Percentiles rank a stretch among this genome's conserved stretches.
Conservation (phyloP, 495 filamentous ascomycete genomes). For the Opeltia flavorubescens region DNA sequence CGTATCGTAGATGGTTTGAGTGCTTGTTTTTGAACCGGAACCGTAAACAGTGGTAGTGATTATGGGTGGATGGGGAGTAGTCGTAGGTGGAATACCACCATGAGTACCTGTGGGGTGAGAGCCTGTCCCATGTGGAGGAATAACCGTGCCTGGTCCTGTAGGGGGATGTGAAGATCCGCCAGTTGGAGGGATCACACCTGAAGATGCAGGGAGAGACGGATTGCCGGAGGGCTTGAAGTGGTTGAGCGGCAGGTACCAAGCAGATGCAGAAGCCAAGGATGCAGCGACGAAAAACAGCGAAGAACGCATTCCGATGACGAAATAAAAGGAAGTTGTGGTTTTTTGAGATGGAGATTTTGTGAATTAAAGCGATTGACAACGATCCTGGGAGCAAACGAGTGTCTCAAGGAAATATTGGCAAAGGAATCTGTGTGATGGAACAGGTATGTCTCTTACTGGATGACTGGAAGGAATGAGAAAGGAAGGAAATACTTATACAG, state of each 20-base stretch:
- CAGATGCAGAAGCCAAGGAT: constrained; percentile 1
- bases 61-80: neutral
- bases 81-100: constrained; percentile 1
- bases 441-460: neutral
- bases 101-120: constrained; percentile 3
- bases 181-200: too few species aligned
- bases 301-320: constrained; percentile 5
- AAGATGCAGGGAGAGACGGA: too few species aligned
- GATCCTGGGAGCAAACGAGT: constrained; percentile 3
- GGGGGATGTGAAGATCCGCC: neutral
- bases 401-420: constrained; percentile 1
- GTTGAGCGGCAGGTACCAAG: constrained; percentile 1
- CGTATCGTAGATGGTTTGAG: constrained; percentile 1
- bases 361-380: neutral
- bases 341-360: neutral
- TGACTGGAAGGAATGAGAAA: neutral
- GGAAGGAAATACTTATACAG: neutral
- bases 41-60: constrained; percentile 7
- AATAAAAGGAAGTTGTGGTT: neutral
- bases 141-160: neutral
- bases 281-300: constrained; percentile 3
- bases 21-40: constrained; percentile 6
- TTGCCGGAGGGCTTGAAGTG: constrained; percentile 1
- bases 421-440: neutral
- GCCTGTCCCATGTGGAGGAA: neutral